Evolutionary conservation across 2,329 filamentous ascomycete species (phyloP).

Genomic region (Graphiopsis chlorocephala): DNA sequence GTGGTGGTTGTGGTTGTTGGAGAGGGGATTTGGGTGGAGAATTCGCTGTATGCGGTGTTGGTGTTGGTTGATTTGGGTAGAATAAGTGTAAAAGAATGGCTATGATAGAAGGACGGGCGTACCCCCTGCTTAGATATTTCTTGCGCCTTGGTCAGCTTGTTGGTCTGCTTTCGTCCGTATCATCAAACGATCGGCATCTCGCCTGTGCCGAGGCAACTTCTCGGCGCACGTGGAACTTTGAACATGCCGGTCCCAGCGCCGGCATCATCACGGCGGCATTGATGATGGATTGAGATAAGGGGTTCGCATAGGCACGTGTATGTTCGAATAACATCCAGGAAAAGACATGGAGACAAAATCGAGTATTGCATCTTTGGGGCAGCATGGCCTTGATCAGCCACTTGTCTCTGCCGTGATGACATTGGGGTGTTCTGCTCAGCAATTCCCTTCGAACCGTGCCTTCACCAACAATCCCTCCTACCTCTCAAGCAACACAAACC

Average conservation of each 20-base stretch:
- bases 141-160: not conserved
- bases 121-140: conserved; percentile 13
- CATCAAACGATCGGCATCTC: not conserved
- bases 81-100: not conserved
- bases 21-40: not conserved
- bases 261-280: not conserved
- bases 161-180: conserved; percentile 1
- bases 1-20: not conserved
- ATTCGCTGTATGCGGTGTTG: not conserved
- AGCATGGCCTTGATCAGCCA: not conserved
- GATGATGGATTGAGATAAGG: not conserved
- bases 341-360: not conserved
- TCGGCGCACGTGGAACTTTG: not conserved
- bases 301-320: not conserved
- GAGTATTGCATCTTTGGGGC: not conserved
- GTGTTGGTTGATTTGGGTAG: not conserved
- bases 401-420: not conserved
- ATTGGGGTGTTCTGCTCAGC: not conserved
- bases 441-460: not conserved
- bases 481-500: conserved; percentile 46
- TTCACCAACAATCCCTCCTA: conserved; percentile 4
- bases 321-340: not conserved
- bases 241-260: not conserved
- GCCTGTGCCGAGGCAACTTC: conserved; percentile 6
- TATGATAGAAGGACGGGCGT: not conserved